Evolutionary conservation across 2,329 filamentous ascomycete species (phyloP).

Genomic region (Cladosporium sp.): DNA sequence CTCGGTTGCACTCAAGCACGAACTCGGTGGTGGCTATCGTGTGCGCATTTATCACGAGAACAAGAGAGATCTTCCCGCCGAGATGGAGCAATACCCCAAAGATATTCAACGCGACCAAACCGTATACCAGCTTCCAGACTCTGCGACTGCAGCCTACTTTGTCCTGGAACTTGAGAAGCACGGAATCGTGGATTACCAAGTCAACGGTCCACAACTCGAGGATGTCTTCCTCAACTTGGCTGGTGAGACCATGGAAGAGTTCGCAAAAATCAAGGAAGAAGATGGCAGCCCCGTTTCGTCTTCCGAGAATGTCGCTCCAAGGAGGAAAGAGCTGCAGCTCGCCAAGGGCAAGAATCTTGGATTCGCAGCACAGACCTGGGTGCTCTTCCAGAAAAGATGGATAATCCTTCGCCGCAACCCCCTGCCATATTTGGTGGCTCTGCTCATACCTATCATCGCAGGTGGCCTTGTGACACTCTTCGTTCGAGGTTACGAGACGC

Average conservation of each 20-base stretch:
- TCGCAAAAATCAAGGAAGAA: constrained; percentile 30
- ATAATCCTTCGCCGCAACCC: constrained; percentile 78
- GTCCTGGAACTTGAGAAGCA: constrained; percentile 67
- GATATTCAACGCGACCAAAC: constrained; percentile 67
- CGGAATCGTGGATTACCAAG: constrained; percentile 74
- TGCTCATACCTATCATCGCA: constrained; percentile 76
- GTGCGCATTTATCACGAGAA: constrained; percentile 68
- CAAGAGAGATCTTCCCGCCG: constrained; percentile 29
- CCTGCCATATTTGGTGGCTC: constrained; percentile 71
- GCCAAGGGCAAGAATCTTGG: constrained; percentile 69
- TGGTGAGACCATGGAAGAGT: constrained; percentile 69
- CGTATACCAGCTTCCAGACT: constrained; percentile 70
- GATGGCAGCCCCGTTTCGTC: constrained; percentile 22
- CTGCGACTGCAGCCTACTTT: constrained; percentile 68
- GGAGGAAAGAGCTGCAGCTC: constrained; percentile 45
- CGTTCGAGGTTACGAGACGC: constrained; percentile 57
- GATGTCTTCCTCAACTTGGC: constrained; percentile 87
- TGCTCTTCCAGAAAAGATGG: constrained; percentile 75
- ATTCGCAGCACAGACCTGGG: constrained; percentile 67
- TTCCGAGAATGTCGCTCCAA: constrained; percentile 23
- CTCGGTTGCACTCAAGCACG: constrained; percentile 81
- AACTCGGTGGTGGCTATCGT: constrained; percentile 79
- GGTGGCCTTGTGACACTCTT: constrained; percentile 79
- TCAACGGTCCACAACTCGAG: constrained; percentile 86
- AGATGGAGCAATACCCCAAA: constrained; percentile 31